Evolutionary conservation across 345 rosid species (phyloP), one percentile per base, ranked within the genome.

Genomic region (Eucalyptus fibrosa): DNA sequence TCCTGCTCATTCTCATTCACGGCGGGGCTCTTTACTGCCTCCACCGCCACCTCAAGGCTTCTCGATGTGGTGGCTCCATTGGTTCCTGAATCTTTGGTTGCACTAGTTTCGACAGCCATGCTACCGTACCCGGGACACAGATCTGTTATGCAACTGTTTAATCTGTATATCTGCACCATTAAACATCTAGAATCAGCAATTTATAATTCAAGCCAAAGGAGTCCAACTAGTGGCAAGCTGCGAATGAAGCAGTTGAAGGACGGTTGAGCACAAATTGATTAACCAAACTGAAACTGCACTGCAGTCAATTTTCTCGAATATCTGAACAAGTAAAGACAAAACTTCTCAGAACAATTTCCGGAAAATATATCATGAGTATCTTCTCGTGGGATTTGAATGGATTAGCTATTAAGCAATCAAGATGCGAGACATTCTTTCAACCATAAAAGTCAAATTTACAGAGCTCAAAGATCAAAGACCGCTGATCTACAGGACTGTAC

Each of bases 41-140:
- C 44, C 21, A 5, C 51, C 56, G 72, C 92, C 90, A 90, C 93
- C 85, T 77, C 60, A 60, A 50, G 93, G 91, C 91, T 87, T 50
- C 90, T 93, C 16, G 97, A 93, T 88, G 97, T 88, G 87, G 92
- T 89, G 42, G 95, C 92, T 80, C 92, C 94, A 8, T 92, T 88
- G 47, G 89, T 82, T 47, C 51, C 88, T 56, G 87, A 51, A 56
- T 60, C 89, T 60, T 89, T 90, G 42, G 88, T 88, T 34, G 86
- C 23, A 87, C 89, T 90, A 50, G 53, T 90, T 88, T 92, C 93
- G 17, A 50, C 60, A 32, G 89, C 92, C 95, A 94, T 95, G 62
- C 28, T 49, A 50, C 24, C n/a, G n/a, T 45, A 47, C n/a, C 9
- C 4, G 2, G 44, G 45, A 69, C 47, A 50, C 81, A 65, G 56